Conservation (phyloP, 1,139 yeast genomes). For the Keqinozyma sinolaborantium region DNA sequence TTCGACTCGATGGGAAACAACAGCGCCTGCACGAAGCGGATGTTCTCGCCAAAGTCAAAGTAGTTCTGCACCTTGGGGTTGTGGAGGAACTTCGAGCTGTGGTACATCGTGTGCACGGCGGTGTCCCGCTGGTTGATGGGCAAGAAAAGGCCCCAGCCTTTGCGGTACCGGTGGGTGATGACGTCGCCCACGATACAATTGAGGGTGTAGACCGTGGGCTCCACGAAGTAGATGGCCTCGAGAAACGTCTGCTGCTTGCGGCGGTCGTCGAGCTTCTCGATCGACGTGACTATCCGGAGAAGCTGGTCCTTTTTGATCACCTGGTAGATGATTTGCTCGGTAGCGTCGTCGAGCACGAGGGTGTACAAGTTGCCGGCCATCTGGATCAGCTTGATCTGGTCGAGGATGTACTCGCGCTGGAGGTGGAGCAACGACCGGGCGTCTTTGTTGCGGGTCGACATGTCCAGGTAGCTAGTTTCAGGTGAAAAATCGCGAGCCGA, state of each 20-base stretch:
- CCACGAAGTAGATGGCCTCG: conserved; percentile 41
- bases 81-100: conserved; percentile 24
- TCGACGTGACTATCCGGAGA: conserved; percentile 38
- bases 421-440: conserved; percentile 31
- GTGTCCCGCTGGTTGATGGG: conserved; percentile 26
- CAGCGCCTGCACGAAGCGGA: conserved; percentile 23
- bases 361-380: conserved; percentile 33
- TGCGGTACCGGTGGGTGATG: conserved; percentile 32
- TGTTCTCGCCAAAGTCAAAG: conserved; percentile 26
- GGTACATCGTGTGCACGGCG: conserved; percentile 21
- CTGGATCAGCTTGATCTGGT: conserved; percentile 31
- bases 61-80: conserved; percentile 28
- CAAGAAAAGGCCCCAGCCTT: conserved; percentile 36
- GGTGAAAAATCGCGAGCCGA: too few relatives aligned
- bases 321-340: conserved; percentile 31
- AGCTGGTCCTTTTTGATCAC: conserved; percentile 36
- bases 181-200: conserved; percentile 44
- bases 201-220: conserved; percentile 33
- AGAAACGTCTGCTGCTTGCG: conserved; percentile 35
- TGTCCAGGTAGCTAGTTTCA: too few relatives aligned
- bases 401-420: conserved; percentile 34
- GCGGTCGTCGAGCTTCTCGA: conserved; percentile 35
- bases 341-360: conserved; percentile 34
- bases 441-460: conserved; percentile 14
- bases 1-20: conserved; percentile 36